These are phyloP conservation scores for Lentinula boryana DNA, from an alignment of 768 basidiomycete species.

Conservation along the genomic window DNA sequence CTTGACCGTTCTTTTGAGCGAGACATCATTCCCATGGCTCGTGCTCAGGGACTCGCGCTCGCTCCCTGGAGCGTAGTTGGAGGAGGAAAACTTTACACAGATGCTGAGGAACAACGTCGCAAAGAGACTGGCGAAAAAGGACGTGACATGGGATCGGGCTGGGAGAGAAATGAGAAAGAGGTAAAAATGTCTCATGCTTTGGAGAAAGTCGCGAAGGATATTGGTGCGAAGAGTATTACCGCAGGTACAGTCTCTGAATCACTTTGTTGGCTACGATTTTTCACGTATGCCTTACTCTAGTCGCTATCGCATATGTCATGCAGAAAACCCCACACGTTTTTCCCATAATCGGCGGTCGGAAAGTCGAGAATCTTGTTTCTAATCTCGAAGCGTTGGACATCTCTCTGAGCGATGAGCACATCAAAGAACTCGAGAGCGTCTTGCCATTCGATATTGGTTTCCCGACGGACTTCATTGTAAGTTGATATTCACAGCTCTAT, in stretches of 20 bases:
- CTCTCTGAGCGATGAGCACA: constrained; percentile 29
- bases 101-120: constrained; percentile 23
- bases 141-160: constrained; percentile 18
- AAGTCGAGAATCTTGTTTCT: constrained; percentile 31
- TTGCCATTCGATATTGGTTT: constrained; percentile 34
- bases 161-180: constrained; percentile 30
- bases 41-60: constrained; percentile 12
- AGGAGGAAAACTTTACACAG: constrained; percentile 41
- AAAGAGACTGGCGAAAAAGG: constrained; percentile 28
- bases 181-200: constrained; percentile 25
- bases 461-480: constrained; percentile 16
- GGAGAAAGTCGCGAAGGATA: constrained; percentile 32
- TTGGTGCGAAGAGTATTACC: constrained; percentile 27
- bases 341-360: constrained; percentile 22
- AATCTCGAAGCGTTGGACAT: constrained; percentile 36
- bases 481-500: neutral
- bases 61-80: constrained; percentile 28
- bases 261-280: neutral
- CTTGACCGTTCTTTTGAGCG: constrained; percentile 33
- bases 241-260: neutral
- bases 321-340: constrained; percentile 7
- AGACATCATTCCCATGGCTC: constrained; percentile 32
- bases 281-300: constrained; percentile 6
- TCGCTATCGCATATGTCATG: constrained; percentile 39
- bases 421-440: constrained; percentile 26